A percentile compares a stretch with the other conserved stretches of the same genome.
Evolutionary conservation across 139 green algal species (phyloP).

Genomic region (Tetradesmus obliquus): DNA sequence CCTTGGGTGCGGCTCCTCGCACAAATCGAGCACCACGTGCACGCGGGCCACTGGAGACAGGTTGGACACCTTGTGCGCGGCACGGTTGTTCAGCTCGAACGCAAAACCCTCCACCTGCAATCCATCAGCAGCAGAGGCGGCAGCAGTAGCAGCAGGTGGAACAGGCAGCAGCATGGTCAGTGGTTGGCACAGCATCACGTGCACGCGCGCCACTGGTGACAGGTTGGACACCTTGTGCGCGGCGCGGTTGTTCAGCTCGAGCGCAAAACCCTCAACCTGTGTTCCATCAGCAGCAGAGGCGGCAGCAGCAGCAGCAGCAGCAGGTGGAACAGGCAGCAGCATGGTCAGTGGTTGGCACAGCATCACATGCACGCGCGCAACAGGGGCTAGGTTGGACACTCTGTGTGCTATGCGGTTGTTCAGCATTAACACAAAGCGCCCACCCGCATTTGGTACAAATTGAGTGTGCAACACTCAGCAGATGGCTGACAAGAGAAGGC

Average conservation of each 20-base stretch:
- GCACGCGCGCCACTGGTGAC: conserved; percentile 50
- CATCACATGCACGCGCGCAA: conserved; percentile 69
- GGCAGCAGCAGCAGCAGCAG: no score
- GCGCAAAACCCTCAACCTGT: conserved; percentile 66
- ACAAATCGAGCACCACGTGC: conserved; percentile 76
- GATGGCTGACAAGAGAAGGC: no score
- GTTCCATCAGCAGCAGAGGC: no score
- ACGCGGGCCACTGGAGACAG: conserved; percentile 49
- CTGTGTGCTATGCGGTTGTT: conserved; percentile 48
- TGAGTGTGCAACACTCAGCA: no score
- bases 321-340: no score
- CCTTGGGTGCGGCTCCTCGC: conserved; percentile 51
- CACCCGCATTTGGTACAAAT: background rate
- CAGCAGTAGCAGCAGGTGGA: background rate
- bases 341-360: conserved; percentile 1
- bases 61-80: conserved; percentile 60
- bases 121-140: conserved; percentile 8
- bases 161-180: background rate
- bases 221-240: conserved; percentile 60
- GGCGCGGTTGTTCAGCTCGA: conserved; percentile 64
- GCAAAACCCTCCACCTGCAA: conserved; percentile 62
- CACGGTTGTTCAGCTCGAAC: conserved; percentile 70
- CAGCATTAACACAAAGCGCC: conserved; percentile 75
- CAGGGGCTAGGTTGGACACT: conserved; percentile 53
- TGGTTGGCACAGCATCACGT: conserved; percentile 59